phyloP scores from a whole-genome alignment of 176 grass and related monocot species.

The Eragrostis nindensis region DNA sequence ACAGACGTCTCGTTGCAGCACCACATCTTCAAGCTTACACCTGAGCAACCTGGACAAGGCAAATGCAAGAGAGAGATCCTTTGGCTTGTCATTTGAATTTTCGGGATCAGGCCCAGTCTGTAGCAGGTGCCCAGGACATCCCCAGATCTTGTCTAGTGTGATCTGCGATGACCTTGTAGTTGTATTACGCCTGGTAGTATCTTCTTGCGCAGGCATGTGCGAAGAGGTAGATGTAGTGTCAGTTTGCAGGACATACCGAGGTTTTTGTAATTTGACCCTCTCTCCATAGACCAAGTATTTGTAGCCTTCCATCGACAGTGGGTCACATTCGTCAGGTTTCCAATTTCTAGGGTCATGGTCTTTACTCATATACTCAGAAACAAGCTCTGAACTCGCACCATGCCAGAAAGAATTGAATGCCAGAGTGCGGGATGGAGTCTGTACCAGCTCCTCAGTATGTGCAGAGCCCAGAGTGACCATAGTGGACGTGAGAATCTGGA shows the following conservation, averaged over 20 bases:
- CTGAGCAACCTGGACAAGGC: conserved; percentile 15
- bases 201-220: neutral
- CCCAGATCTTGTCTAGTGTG: conserved; percentile 10
- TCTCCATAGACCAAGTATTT: conserved; percentile 8
- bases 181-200: neutral
- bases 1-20: neutral
- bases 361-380: conserved; percentile 11
- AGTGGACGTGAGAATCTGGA: neutral
- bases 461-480: neutral
- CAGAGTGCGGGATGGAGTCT: neutral
- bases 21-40: neutral
- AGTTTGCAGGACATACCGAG: neutral
- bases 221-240: no score
- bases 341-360: neutral
- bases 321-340: neutral
- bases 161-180: neutral
- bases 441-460: conserved; percentile 15
- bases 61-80: conserved; percentile 8
- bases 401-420: neutral
- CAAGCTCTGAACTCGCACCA: neutral
- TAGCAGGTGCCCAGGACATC: no score
- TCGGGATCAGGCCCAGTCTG: no score
- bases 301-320: neutral
- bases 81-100: neutral
- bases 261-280: neutral